phyloP scores from a whole-genome alignment of 2,329 filamentous ascomycete species.

The Talaromyces sp. region DNA sequence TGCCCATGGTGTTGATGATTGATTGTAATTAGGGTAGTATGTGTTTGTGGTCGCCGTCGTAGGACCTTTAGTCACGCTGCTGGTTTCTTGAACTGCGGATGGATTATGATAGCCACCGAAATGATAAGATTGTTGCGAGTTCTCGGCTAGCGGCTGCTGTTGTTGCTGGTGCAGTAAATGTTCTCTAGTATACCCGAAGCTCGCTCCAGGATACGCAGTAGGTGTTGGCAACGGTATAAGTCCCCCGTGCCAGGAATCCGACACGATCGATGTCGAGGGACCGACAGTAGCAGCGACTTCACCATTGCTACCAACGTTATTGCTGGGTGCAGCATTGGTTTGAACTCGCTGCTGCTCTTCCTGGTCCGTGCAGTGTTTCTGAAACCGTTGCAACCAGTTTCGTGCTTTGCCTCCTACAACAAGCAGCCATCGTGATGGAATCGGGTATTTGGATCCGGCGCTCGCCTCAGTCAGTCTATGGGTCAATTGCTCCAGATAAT shows the following conservation, averaged over 20 bases:
- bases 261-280: conserved; percentile 4
- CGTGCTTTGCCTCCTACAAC: conserved; percentile 29
- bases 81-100: not conserved
- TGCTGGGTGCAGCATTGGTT: not conserved
- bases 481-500: conserved; percentile 29
- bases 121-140: not conserved
- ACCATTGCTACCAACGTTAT: not conserved
- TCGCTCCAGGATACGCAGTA: not conserved
- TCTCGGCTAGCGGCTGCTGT: not conserved
- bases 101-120: not conserved
- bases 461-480: conserved; percentile 30
- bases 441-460: conserved; percentile 28
- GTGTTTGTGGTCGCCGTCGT: not conserved
- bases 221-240: conserved; percentile 8
- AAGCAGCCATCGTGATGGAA: conserved; percentile 31
- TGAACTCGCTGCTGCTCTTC: conserved; percentile 4
- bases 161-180: conserved; percentile 1
- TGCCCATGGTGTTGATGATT: not conserved
- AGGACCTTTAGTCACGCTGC: not conserved
- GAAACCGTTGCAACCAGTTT: conserved; percentile 30
- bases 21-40: conserved; percentile 5
- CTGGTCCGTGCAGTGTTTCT: conserved; percentile 21
- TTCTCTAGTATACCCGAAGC: conserved; percentile 1
- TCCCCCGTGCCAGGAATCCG: conserved; percentile 12
- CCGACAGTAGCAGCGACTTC: not conserved